Evolutionary conservation across 1,284 basidiomycete species (phyloP).

Genomic region (Pseudozyma pruni): DNA sequence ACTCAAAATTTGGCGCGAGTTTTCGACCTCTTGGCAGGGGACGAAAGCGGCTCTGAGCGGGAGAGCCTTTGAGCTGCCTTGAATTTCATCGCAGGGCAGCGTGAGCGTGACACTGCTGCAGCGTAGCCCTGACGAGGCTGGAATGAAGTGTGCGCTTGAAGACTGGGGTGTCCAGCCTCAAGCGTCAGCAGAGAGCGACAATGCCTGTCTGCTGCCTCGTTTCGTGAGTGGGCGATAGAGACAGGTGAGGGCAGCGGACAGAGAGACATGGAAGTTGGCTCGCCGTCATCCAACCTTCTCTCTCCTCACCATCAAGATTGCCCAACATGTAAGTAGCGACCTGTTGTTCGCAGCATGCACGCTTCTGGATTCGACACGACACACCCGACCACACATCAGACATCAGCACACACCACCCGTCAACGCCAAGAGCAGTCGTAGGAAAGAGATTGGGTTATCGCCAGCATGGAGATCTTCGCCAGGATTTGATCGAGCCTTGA

Average conservation of each 20-base stretch:
- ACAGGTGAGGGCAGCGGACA: conserved; percentile 9
- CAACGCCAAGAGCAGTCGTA: conserved; percentile 2
- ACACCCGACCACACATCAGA: conserved; percentile 1
- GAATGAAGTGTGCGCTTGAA: neutral
- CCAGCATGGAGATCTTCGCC: too few relatives aligned
- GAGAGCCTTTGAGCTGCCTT: neutral
- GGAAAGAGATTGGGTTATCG: neutral
- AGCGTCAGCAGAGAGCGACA: conserved; percentile 1
- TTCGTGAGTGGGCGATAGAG: neutral
- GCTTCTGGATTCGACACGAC: conserved; percentile 30
- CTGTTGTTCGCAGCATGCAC: conserved; percentile 20
- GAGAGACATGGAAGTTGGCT: conserved; percentile 20
- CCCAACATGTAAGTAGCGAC: conserved; percentile 58
- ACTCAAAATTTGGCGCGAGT: conserved; percentile 15
- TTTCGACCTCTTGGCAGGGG: neutral
- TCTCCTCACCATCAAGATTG: conserved; percentile 69
- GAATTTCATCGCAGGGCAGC: neutral
- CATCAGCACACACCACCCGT: neutral
- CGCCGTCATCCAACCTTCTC: conserved; percentile 51
- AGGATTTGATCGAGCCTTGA: too few relatives aligned
- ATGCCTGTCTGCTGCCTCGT: conserved; percentile 22
- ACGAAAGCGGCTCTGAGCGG: too few relatives aligned
- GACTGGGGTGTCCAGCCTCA: too few relatives aligned
- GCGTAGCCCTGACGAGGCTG: too few relatives aligned
- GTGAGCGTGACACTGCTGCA: too few relatives aligned